These are phyloP conservation scores for Solanum gandarillasii DNA, from an alignment of 257 asterid species.

Conservation along the genomic window DNA sequence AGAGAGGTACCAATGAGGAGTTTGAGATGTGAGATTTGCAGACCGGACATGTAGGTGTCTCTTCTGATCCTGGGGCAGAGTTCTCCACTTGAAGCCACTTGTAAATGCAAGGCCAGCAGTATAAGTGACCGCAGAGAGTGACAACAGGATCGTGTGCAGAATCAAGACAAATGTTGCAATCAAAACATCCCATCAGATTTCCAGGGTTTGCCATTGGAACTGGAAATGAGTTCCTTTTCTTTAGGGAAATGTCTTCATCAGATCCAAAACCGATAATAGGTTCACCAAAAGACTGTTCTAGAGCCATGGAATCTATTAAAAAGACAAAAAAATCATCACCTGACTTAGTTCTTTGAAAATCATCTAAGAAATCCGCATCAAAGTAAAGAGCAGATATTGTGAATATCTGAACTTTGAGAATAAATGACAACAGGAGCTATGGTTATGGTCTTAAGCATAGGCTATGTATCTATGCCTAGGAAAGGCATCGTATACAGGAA, in stretches of 20 bases:
- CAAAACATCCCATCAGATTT: constrained; percentile 49
- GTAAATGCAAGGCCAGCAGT: constrained; percentile 91
- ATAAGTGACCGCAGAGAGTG: constrained; percentile 78
- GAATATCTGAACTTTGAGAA: neutral
- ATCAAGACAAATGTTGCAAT: constrained; percentile 81
- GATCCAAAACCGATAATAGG: constrained; percentile 23
- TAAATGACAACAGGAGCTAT: neutral
- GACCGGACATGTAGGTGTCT: constrained; percentile 19
- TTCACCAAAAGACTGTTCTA: constrained; percentile 31
- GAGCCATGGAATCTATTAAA: constrained; percentile 52
- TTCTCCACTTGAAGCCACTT: constrained; percentile 14
- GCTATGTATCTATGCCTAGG: neutral
- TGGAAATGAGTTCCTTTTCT: constrained; percentile 24
- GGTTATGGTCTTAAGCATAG: neutral
- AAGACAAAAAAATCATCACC: neutral
- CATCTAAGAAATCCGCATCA: neutral
- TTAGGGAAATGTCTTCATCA: constrained; percentile 23
- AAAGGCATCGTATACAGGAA: neutral
- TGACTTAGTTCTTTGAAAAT: neutral
- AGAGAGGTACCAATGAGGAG: constrained; percentile 21
- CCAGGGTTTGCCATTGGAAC: constrained; percentile 24
- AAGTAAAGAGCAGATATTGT: neutral
- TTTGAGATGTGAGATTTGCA: constrained; percentile 20
- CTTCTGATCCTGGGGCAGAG: neutral
- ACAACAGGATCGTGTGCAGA: constrained; percentile 73